A percentile compares a stretch with the other conserved stretches of the same genome.
phyloP scores from a whole-genome alignment of 2,329 filamentous ascomycete genomes.

The Pseudogymnoascus sp. region DNA sequence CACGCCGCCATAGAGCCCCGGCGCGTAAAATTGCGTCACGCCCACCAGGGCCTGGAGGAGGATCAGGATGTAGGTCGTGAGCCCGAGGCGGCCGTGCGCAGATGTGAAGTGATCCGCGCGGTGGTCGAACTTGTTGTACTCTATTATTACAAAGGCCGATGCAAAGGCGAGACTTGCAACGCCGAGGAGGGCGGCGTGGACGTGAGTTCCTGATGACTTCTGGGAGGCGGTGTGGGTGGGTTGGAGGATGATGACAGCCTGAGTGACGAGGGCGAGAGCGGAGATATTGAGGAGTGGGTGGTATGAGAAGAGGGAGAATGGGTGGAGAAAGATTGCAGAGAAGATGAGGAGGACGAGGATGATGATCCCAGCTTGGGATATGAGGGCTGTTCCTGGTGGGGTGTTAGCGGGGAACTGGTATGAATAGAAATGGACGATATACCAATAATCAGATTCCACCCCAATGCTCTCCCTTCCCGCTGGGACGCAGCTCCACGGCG shows the following conservation, averaged over 20 bases:
- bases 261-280: slow-evolving; percentile 65
- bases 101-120: slow-evolving; percentile 68
- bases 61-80: slow-evolving; percentile 63
- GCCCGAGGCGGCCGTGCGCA: slow-evolving; percentile 73
- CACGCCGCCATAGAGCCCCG: slow-evolving; percentile 66
- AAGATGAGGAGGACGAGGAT: slow-evolving; percentile 71
- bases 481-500: slow-evolving; percentile 66
- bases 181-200: slow-evolving; percentile 62
- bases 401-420: slow-evolving; percentile 14
- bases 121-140: slow-evolving; percentile 73
- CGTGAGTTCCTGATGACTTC: slow-evolving; percentile 52
- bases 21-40: slow-evolving; percentile 72
- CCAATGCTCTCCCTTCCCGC: slow-evolving; percentile 52
- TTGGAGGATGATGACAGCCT: slow-evolving; percentile 78
- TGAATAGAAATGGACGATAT: background rate
- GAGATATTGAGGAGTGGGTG: slow-evolving; percentile 68
- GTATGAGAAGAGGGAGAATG: slow-evolving; percentile 73
- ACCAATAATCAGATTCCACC: slow-evolving; percentile 51
- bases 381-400: slow-evolving; percentile 62
- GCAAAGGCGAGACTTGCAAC: slow-evolving; percentile 46
- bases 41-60: slow-evolving; percentile 69
- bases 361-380: slow-evolving; percentile 72
- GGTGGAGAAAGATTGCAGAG: slow-evolving; percentile 61
- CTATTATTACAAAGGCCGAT: slow-evolving; percentile 62
- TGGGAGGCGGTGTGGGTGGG: slow-evolving; percentile 71